Evolutionary conservation across 441 rosid genomes (phyloP), one percentile per base, ranked within the genome.

Genomic region (Pelargonium myrrhifolium): DNA sequence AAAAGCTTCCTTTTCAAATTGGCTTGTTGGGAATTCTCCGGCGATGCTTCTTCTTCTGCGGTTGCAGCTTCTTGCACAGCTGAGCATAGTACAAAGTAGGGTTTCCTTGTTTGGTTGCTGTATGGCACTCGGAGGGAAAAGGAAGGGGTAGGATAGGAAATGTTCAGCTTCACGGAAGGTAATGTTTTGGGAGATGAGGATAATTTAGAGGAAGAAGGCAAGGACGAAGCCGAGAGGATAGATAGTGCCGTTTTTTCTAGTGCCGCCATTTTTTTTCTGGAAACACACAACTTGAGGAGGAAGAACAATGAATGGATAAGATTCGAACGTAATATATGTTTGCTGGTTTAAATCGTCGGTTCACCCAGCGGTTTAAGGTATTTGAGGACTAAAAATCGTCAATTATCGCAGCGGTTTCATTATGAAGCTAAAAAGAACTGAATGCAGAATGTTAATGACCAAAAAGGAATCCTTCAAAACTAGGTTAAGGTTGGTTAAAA

Each of bases 1-100:
- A 72, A 84, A 2, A 93, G 88, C 84, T 93, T 90, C 74, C 77
- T 87, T 83, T 82, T 90, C 0, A 66, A 62, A 79, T 74, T 77
- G 35, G 66, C 40, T 51, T 76, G 77, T 79, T 80, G 81, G 72
- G 77, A 73, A 71, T 83, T 65, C 65, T 82, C 84, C 10, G 79
- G 42, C 43, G 74, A 75, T 53, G 72, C 71, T 64, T 78, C 88
- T 17, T 45, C 65, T 31, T 47, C n/a, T 0, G 75, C 49, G 2
- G 77, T 6, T 17, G 24, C 59, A 53, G 24, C 62, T 70, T 85
- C 85, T 70, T 87, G 89, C 3, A 78, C 65, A 0, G 89, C 60
- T 63, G 86, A 82, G 71, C 85, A 80, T 37, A 74, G 61, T 47
- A 71, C 71, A 58, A 83, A 77, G 78, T 82, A 71, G 42, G 47